These are phyloP conservation scores for Kuraishia cidri DNA, from an alignment of 805 yeast genomes.

Conservation along the genomic window DNA sequence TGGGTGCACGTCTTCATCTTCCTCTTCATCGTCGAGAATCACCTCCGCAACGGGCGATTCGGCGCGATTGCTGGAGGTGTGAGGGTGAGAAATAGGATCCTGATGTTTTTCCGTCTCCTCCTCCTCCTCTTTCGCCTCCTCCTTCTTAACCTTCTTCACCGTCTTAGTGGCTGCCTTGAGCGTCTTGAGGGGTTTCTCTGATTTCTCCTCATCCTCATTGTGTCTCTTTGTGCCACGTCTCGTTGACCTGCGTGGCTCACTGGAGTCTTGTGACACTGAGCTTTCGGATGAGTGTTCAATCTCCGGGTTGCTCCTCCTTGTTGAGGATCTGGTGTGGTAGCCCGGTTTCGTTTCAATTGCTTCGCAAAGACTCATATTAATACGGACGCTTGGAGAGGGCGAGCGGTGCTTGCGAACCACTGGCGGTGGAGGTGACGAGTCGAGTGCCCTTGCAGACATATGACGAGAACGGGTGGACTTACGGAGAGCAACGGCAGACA, in stretches of 20 bases:
- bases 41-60: background rate
- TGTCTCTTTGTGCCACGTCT: too few relatives aligned
- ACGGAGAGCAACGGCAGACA: conserved; percentile 7
- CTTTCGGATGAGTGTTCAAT: too few relatives aligned
- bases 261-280: too few relatives aligned
- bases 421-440: too few relatives aligned
- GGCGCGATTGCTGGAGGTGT: too few relatives aligned
- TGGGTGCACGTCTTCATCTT: background rate
- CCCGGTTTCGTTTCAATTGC: background rate
- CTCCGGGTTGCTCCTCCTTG: background rate
- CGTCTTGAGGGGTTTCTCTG: too few relatives aligned
- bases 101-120: too few relatives aligned
- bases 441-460: conserved; percentile 8
- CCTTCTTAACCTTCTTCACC: too few relatives aligned
- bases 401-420: background rate
- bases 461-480: conserved; percentile 10
- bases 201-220: too few relatives aligned
- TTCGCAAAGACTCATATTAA: background rate
- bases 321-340: background rate
- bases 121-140: conserved; percentile 1
- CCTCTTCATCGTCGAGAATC: background rate
- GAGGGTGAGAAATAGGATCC: too few relatives aligned
- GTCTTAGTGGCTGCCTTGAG: too few relatives aligned
- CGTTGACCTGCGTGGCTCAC: too few relatives aligned
- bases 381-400: background rate